These are phyloP conservation scores for Cladorrhinum samala DNA, from an alignment of 495 filamentous ascomycete genomes.

Conservation along the genomic window DNA sequence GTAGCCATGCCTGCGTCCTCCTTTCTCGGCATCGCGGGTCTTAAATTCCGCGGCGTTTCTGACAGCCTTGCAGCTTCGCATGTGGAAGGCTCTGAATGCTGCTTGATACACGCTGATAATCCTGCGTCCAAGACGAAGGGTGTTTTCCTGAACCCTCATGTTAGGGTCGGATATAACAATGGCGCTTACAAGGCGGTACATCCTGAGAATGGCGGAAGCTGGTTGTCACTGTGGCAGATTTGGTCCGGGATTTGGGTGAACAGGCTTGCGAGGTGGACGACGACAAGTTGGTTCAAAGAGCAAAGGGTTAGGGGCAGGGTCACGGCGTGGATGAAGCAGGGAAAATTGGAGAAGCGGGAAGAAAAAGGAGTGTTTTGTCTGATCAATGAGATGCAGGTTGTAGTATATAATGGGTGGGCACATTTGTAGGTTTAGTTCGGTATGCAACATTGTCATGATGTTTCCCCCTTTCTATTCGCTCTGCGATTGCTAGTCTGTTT, in stretches of 20 bases:
- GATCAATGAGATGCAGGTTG: conserved; percentile 80
- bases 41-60: conserved; percentile 61
- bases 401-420: conserved; percentile 67
- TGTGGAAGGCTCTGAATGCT: conserved; percentile 77
- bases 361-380: conserved; percentile 62
- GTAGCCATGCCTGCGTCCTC: conserved; percentile 31
- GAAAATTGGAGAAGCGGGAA: conserved; percentile 22
- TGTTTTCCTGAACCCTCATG: conserved; percentile 71
- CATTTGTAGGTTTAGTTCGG: conserved; percentile 63
- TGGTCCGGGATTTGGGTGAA: conserved; percentile 46
- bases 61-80: conserved; percentile 62
- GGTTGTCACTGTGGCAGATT: conserved; percentile 21
- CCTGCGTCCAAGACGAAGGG: conserved; percentile 43
- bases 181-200: conserved; percentile 48
- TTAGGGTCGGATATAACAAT: conserved; percentile 65
- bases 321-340: conserved; percentile 35
- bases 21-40: conserved; percentile 20
- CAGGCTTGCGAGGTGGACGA: conserved; percentile 20
- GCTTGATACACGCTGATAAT: conserved; percentile 76
- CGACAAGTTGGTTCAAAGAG: conserved; percentile 27
- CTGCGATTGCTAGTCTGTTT: too few relatives aligned
- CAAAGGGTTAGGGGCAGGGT: conserved; percentile 31
- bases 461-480: too few relatives aligned
- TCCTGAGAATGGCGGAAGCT: conserved; percentile 23
- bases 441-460: too few relatives aligned